Evolutionary conservation across 2,329 filamentous ascomycete species (phyloP), one percentile per base, ranked within the genome.

Genomic region (Colletotrichum paranaense): DNA sequence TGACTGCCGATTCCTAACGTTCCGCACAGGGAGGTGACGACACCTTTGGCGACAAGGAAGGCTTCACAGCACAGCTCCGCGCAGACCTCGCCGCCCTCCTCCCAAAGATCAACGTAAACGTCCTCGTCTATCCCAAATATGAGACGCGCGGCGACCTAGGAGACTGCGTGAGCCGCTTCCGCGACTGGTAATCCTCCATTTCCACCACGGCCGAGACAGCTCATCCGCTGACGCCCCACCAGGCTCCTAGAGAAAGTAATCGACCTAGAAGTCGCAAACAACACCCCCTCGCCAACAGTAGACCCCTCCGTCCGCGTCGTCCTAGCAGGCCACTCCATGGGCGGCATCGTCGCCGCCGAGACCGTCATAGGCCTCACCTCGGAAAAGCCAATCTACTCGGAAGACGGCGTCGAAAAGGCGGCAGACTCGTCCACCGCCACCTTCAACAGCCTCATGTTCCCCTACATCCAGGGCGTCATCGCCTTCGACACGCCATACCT

Each of bases 401-500:
- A 85, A 72, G 83, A 84, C 77, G 84, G 83, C 46, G 80, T 83
- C 65, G 78, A 83, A 35, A 83, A 85, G 76, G 46, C 62, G 28
- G 71, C 78, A 1, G 78, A 82, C 62, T 76, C 77, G 49, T 68
- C 78, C 16, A 72, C 78, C 12, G 74, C 77, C 2, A 73, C 81
- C 24, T 84, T 90, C 73, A 92, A 89, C 78, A 83, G 84, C 38
- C 91, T 97, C 81, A 96, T 98, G 93, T 98, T 98, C 81, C 96
- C 96, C 1, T 96, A 95, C 82, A 91, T 98, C 76, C 93, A 96
- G 82, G 96, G 94, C 76, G 90, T 98, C 30, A 89, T 98, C 60
- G 94, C 95, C 63, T 98, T 98, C 81, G 96, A 98, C 83, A 99
- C 97, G 1, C 97, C 97, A 1, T 99, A 94, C 81, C 88, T 97